Base-by-base conservation (phyloP, 2,329 filamentous ascomycete species). In the Ophiocordyceps polyrhachis-furcata region DNA sequence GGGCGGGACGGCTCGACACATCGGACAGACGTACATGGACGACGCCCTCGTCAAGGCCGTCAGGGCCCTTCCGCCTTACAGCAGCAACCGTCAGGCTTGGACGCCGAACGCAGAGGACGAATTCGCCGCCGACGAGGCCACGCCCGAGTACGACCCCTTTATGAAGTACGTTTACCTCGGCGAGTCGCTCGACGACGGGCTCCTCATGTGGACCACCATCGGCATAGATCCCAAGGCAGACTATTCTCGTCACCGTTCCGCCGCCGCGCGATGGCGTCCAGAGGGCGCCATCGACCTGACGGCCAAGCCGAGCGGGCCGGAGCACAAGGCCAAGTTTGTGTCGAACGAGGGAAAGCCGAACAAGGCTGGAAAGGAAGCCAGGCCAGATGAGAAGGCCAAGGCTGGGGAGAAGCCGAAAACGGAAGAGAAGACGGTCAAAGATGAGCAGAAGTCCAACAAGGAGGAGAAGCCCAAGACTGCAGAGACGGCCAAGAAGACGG, bases 1-100 rank as follows among this genome's bases (percentile, higher is more conserved):
- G 25, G 68, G 65, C 47, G 47, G 63, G 68, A 64, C 60, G 29
- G 66, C 71, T 42, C 66, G 69, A 2, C 73, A 80, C 56, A 67
- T 78, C 29, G 75, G 76, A n/a, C 76, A 80, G 56, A 43, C 42
- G 47, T 80, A 73, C 64, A 73, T 76, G 55, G 73, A 77, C 57
- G 68, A 75, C 53, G 62, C 64, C 49, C 44, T 51, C 25, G 44
- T 47, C 40, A 64, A 77, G 31, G 66, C 73, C 19, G 71, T 78
- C 44, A 68, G 74, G 48, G 52, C 53, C 23, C 59, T 58, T 0
- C 49, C 55, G 2, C 73, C 74, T 0, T 71, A 71, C 55, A 55
- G 45, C 12, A 53, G 50, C 44, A 71, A 71, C 57, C 61, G 56
- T 5, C 62, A 69, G 52, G 49, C 51, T 0, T 17, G 66, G 13